Evolutionary conservation across 148 eudicot species (phyloP).

Genomic region (Cornus kousa): DNA sequence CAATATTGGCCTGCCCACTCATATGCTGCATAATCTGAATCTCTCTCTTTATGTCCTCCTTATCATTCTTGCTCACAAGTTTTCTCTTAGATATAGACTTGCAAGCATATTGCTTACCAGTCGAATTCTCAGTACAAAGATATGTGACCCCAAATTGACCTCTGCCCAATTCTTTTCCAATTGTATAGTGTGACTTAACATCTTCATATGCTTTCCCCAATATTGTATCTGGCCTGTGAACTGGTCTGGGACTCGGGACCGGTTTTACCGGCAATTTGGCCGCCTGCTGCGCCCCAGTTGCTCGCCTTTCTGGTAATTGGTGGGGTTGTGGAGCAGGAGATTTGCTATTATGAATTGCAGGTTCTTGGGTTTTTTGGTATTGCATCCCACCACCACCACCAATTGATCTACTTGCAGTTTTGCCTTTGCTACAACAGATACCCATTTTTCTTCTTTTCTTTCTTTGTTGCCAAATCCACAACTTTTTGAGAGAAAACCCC

Average conservation of each 20-base stretch:
- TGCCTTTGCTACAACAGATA: slow-evolving; percentile 50
- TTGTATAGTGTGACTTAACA: slow-evolving; percentile 47
- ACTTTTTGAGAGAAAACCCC: background rate
- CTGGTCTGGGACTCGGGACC: slow-evolving; percentile 30
- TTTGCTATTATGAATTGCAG: slow-evolving; percentile 26
- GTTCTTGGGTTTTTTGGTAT: slow-evolving; percentile 21
- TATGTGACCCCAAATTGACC: slow-evolving; percentile 80
- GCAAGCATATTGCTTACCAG: slow-evolving; percentile 62
- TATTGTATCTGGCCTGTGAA: slow-evolving; percentile 46
- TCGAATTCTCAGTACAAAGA: slow-evolving; percentile 42
- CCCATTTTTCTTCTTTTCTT: slow-evolving; percentile 45
- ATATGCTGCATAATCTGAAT: slow-evolving; percentile 87
- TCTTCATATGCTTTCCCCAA: slow-evolving; percentile 76
- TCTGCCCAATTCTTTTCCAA: slow-evolving; percentile 77
- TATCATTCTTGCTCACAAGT: slow-evolving; percentile 63
- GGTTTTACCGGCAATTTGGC: slow-evolving; percentile 16
- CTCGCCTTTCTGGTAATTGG: background rate
- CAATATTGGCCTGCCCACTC: slow-evolving; percentile 82
- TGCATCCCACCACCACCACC: slow-evolving; percentile 18
- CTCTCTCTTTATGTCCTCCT: slow-evolving; percentile 81
- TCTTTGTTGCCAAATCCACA: background rate
- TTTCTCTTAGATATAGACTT: slow-evolving; percentile 77
- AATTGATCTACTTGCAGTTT: slow-evolving; percentile 24
- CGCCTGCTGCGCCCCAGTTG: slow-evolving; percentile 13
- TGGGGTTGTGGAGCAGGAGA: slow-evolving; percentile 23